Base-by-base conservation (phyloP, 805 yeast species). In the Sungouiozyma intestinalis region DNA sequence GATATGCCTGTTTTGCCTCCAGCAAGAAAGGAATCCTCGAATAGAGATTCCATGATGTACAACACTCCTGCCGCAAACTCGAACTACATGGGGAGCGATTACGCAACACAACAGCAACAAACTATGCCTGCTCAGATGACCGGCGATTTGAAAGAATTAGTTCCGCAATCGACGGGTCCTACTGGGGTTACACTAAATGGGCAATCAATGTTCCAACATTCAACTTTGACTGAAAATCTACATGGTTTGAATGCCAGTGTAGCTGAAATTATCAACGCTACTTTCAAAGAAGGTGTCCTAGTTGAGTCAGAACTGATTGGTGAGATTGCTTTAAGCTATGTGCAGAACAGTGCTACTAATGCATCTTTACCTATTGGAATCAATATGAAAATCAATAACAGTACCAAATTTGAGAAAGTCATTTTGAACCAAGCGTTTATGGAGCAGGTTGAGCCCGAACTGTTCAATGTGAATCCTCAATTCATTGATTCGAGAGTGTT, bases 251-350 rank as follows among this genome's bases (percentile, higher is more conserved):
- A 81, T 52, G 79, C 88, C 2, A 81, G 94, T 38, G 67, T 87
- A 48, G 88, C 92, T n/a, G 97, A 90, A 64, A 78, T 83, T 11
- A 69, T 85, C 48, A 80, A 77, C 56, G 95, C 86, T 4, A 71
- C 73, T 16, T 79, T 79, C 61, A 76, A 74, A 48, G 85, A 80
- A 54, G 95, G 94, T 16, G 63, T 64, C 36, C 65, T 79, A 32
- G 59, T 62, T 11, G 71, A 75, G 31, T 73, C 85, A 6, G 78
- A 80, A 55, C 70, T 80, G 11, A 72, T 81, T 42, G 97, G 97
- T 40, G 97, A 90, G 64, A 69, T 88, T 50, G 95, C 95, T 0
- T 74, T 87, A 58, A 81, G 81, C 52, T 85, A 78, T 57, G 71
- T 72, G 17, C 51, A 68, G 38, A 51, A 55, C 40, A 48, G 55